Conservation (phyloP, 2,329 filamentous ascomycete genomes). For the Trichoderma polysporum region DNA sequence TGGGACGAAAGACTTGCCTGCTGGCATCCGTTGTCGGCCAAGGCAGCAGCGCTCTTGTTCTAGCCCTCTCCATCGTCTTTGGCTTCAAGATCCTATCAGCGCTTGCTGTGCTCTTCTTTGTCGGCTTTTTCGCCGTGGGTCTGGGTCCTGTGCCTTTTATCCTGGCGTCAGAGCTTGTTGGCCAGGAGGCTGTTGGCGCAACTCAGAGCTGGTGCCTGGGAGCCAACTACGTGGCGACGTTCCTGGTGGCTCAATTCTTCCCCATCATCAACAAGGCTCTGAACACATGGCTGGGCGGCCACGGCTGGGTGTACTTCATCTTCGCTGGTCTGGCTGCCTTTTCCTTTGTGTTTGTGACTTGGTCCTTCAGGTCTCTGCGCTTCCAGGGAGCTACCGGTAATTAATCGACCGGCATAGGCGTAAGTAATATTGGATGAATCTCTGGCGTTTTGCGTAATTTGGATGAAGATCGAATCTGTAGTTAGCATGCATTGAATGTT, state of each 20-base stretch:
- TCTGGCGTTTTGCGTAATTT: slow-evolving; percentile 1
- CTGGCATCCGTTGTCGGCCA: slow-evolving; percentile 82
- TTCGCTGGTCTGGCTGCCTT: slow-evolving; percentile 73
- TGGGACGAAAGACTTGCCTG: slow-evolving; percentile 84
- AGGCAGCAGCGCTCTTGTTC: slow-evolving; percentile 70
- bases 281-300: slow-evolving; percentile 61
- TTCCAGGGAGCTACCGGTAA: slow-evolving; percentile 21
- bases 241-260: slow-evolving; percentile 92
- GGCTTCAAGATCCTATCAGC: slow-evolving; percentile 74
- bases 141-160: slow-evolving; percentile 95
- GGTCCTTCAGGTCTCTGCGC: slow-evolving; percentile 21
- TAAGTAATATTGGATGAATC: background rate
- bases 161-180: slow-evolving; percentile 85
- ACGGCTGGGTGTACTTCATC: slow-evolving; percentile 87
- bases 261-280: slow-evolving; percentile 77
- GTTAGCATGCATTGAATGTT: background rate
- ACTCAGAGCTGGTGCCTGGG: slow-evolving; percentile 86
- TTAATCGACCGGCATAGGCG: background rate
- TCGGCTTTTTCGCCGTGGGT: slow-evolving; percentile 85
- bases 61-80: slow-evolving; percentile 78
- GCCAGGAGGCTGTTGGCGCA: slow-evolving; percentile 84
- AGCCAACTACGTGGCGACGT: slow-evolving; percentile 87
- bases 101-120: slow-evolving; percentile 78
- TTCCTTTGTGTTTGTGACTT: slow-evolving; percentile 69
- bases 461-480: background rate